These are phyloP conservation scores for Stagonosporopsis vannaccii DNA, from an alignment of 2,329 filamentous ascomycete species.

Conservation along the genomic window DNA sequence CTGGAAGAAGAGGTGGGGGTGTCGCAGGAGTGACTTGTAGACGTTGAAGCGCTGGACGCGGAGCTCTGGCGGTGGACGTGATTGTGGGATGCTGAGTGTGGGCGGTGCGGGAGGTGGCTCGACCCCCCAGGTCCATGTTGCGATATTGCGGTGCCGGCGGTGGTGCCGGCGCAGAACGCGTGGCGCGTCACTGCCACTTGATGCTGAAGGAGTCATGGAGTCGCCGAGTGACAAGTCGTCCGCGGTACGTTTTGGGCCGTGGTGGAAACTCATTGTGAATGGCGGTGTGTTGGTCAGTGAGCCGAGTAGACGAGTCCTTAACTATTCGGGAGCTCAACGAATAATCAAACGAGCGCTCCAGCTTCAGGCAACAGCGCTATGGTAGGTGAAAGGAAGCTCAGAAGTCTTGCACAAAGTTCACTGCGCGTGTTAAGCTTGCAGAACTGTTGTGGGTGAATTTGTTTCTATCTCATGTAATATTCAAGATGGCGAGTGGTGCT, in stretches of 20 bases:
- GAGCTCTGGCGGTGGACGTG: not conserved
- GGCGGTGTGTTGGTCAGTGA: not conserved
- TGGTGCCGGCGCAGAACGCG: constrained; percentile 30
- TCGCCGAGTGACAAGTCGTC: constrained; percentile 11
- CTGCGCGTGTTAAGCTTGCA: not conserved
- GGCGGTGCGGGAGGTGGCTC: constrained; percentile 10
- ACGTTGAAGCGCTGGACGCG: constrained; percentile 36
- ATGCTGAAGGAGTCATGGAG: not conserved
- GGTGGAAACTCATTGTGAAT: constrained; percentile 1
- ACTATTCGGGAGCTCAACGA: not conserved
- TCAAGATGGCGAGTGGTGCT: too few relatives aligned
- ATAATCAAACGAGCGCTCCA: not conserved
- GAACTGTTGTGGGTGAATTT: too few relatives aligned
- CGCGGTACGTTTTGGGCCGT: constrained; percentile 34
- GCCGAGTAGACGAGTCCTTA: not conserved
- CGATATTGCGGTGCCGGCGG: constrained; percentile 35
- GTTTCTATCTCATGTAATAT: too few relatives aligned
- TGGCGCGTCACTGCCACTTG: constrained; percentile 5
- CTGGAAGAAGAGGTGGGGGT: constrained; percentile 48
- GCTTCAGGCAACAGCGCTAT: not conserved
- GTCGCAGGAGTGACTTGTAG: constrained; percentile 44
- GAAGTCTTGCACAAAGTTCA: not conserved
- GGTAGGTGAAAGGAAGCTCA: constrained; percentile 3
- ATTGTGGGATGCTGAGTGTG: not conserved
- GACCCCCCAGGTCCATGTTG: constrained; percentile 28